Evolutionary conservation across 345 rosid genomes (phyloP), one percentile per base, ranked within the genome.

Genomic region (Streptanthus diversifolius): DNA sequence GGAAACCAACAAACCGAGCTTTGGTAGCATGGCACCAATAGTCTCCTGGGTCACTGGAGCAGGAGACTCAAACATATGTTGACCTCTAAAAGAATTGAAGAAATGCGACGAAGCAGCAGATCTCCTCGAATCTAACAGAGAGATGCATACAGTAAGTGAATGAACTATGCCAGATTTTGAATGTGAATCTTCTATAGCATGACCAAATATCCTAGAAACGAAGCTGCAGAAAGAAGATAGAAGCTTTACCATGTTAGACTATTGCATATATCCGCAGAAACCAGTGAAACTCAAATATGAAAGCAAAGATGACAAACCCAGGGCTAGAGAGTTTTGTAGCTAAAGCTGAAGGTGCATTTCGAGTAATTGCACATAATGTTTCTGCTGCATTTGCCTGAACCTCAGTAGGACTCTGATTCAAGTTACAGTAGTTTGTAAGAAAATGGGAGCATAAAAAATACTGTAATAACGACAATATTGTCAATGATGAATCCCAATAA

Each of bases 321-420:
- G 93, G 86, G 77, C 89, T 85, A 33, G 95, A 83, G 55, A 92
- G 82, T 80, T 90, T 90, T 47, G 91, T 64, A 71, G 91, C 86
- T 74, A 92, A 87, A 70, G 87, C 83, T 12, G 91, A 85, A 44
- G 93, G 95, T 62, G 95, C 93, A 78, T 79, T 83, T 76, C 96
- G 83, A 43, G 95, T 86, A 44, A 90, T 86, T 48, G 93, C 84
- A 81, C 96, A 92, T 29, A 90, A 86, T 8, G 91, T 82, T 85
- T 88, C 96, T 53, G 98, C 98, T 30, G 95, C 86, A 81, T 92
- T 90, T 63, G 95, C 90, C 84, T 92, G 98, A 71, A 90, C 96
- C 83, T 88, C 93, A 58, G 98, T 90, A 62, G 75, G 80, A 76
- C 84, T 88, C 98, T 92, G 86, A 32, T 73, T 44, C 77, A 76